These are phyloP conservation scores for Fagopyrum homotropicum DNA, from an alignment of 148 eudicot genomes.

Conservation along the genomic window DNA sequence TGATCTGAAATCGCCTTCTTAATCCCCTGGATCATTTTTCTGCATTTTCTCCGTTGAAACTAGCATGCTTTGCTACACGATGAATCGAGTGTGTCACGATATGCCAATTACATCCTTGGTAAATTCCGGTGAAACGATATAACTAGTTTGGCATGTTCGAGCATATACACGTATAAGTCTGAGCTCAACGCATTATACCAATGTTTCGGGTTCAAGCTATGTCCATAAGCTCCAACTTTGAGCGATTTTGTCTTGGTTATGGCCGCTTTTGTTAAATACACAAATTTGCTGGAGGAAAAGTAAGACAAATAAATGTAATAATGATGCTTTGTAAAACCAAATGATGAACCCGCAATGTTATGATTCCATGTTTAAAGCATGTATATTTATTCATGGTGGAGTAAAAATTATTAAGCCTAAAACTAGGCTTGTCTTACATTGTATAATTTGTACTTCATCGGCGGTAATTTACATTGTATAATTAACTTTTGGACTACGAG, in stretches of 20 bases:
- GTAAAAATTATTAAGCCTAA: neutral
- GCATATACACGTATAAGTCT: too few relatives aligned
- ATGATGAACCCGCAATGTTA: slow-evolving; percentile 1
- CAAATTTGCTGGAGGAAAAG: neutral
- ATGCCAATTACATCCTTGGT: too few relatives aligned
- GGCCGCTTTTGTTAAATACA: neutral
- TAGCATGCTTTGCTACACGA: too few relatives aligned
- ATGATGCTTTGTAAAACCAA: neutral
- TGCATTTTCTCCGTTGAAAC: too few relatives aligned
- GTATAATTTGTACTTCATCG: neutral
- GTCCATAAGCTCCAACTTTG: neutral
- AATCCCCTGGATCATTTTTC: too few relatives aligned
- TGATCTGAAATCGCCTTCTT: too few relatives aligned
- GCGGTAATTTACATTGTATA: neutral
- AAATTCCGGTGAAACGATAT: too few relatives aligned
- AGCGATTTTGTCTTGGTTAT: neutral
- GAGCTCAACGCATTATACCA: neutral
- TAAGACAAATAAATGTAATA: neutral
- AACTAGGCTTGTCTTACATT: neutral
- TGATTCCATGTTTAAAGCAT: neutral
- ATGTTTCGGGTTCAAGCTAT: too few relatives aligned
- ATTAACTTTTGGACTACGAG: too few relatives aligned
- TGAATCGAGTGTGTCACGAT: too few relatives aligned
- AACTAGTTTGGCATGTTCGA: too few relatives aligned
- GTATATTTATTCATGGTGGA: neutral